These are phyloP conservation scores for Handroanthus guayacan DNA, from an alignment of 257 asterid species.

Conservation along the genomic window DNA sequence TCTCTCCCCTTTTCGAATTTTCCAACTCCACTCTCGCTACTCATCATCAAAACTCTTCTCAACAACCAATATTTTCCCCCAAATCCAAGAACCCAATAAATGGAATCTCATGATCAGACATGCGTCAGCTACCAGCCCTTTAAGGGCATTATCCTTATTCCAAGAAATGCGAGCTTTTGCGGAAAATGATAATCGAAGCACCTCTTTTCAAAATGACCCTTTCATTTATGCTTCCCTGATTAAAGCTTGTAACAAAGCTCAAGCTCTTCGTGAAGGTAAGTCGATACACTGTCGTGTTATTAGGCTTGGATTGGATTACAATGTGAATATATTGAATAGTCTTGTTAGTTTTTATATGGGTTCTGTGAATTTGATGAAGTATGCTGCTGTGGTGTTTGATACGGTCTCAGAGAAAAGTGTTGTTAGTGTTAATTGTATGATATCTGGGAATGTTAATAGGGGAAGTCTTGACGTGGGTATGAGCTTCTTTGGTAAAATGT, in stretches of 20 bases:
- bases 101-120: slow-evolving; percentile 54
- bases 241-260: slow-evolving; percentile 54
- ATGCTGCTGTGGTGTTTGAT: slow-evolving; percentile 51
- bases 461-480: slow-evolving; percentile 46
- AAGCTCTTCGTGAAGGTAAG: slow-evolving; percentile 52
- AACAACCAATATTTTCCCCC: slow-evolving; percentile 40
- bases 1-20: slow-evolving; percentile 25
- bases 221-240: slow-evolving; percentile 58
- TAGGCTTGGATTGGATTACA: slow-evolving; percentile 52
- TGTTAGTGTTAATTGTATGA: slow-evolving; percentile 54
- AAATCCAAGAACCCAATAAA: slow-evolving; percentile 41
- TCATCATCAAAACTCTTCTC: slow-evolving; percentile 42
- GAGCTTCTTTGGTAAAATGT: slow-evolving; percentile 43
- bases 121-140: slow-evolving; percentile 49
- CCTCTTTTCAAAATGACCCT: slow-evolving; percentile 42
- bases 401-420: slow-evolving; percentile 43
- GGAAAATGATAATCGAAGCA: slow-evolving; percentile 1
- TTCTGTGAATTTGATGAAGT: slow-evolving; percentile 38
- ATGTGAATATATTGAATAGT: slow-evolving; percentile 53
- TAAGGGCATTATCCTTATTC: slow-evolving; percentile 51
- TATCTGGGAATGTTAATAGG: slow-evolving; percentile 48
- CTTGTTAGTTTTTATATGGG: slow-evolving; percentile 53
- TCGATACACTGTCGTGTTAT: slow-evolving; percentile 53
- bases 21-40: slow-evolving; percentile 38
- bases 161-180: slow-evolving; percentile 36